A percentile compares a stretch with the other conserved stretches of the same genome.
These are phyloP conservation scores for Tolypocladium capitatum DNA, from an alignment of 2,329 filamentous ascomycete species.

Conservation along the genomic window DNA sequence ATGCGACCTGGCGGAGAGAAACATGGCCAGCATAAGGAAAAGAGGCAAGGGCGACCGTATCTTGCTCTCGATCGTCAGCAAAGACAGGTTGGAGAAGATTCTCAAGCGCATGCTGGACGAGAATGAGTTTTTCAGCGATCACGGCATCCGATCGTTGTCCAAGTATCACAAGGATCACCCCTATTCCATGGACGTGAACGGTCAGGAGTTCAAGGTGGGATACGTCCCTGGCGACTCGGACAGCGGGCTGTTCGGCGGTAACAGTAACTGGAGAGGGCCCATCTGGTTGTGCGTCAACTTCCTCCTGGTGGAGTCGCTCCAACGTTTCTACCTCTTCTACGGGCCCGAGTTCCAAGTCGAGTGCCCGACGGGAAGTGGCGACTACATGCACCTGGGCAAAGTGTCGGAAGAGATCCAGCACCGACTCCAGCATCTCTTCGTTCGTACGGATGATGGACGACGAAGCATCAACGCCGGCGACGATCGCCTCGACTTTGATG, in stretches of 20 bases:
- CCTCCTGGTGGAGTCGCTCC: constrained; percentile 82
- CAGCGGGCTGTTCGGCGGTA: constrained; percentile 86
- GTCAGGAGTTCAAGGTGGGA: constrained; percentile 72
- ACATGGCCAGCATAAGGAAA: constrained; percentile 85
- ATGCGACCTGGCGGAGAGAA: constrained; percentile 76
- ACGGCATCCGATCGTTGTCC: constrained; percentile 84
- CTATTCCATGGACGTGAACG: constrained; percentile 91
- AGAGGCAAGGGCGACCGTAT: constrained; percentile 84
- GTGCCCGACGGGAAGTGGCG: constrained; percentile 84
- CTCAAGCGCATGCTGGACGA: constrained; percentile 86
- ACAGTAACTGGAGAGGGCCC: constrained; percentile 94
- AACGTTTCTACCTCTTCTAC: constrained; percentile 93
- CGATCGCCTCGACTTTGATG: constrained; percentile 78
- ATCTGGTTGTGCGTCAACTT: constrained; percentile 97
- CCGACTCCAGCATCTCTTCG: constrained; percentile 82
- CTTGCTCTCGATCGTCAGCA: constrained; percentile 79
- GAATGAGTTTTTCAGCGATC: constrained; percentile 79
- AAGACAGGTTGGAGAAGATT: constrained; percentile 81
- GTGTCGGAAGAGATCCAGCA: constrained; percentile 94
- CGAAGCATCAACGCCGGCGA: constrained; percentile 80
- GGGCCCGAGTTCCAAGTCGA: constrained; percentile 79
- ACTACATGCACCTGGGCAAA: constrained; percentile 90
- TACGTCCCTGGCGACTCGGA: constrained; percentile 96
- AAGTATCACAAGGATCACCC: constrained; percentile 85
- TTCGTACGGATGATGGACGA: constrained; percentile 68